Evolutionary conservation across 2,329 filamentous ascomycete genomes (phyloP).

Genomic region (Colletotrichum lini): DNA sequence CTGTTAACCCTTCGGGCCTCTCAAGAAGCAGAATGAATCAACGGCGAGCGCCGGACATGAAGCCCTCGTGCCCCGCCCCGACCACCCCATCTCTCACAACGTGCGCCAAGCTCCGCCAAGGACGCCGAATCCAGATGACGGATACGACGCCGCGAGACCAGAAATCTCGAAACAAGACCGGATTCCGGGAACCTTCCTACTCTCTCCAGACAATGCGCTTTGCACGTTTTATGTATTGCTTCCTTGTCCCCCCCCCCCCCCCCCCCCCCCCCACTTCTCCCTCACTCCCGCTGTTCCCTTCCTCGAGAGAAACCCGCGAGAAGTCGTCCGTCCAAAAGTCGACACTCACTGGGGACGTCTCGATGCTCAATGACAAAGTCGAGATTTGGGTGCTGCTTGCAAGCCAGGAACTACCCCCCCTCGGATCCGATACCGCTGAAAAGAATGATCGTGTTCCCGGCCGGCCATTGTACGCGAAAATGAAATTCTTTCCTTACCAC

Average conservation of each 20-base stretch:
- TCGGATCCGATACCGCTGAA: neutral
- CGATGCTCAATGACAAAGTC: neutral
- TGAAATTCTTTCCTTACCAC: neutral
- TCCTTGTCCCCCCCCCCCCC: neutral
- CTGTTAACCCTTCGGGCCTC: neutral
- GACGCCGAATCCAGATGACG: constrained; percentile 38
- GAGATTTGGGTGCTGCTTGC: neutral
- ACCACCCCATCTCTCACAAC: constrained; percentile 36
- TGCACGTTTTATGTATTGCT: constrained; percentile 11
- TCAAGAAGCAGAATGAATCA: constrained; percentile 10
- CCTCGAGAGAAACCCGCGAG: neutral
- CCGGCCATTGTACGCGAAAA: neutral
- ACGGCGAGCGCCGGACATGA: neutral
- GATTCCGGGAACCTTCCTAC: constrained; percentile 10
- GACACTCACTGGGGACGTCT: neutral
- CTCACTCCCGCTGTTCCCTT: too few relatives aligned
- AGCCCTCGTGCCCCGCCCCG: constrained; percentile 12
- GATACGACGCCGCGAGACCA: neutral
- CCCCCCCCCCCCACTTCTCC: too few relatives aligned
- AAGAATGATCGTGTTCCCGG: neutral
- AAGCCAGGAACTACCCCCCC: neutral
- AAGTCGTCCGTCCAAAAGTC: constrained; percentile 6
- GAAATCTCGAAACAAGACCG: constrained; percentile 34
- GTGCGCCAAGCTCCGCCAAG: constrained; percentile 40
- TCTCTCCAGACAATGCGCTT: constrained; percentile 3